phyloP scores from a whole-genome alignment of 2,329 filamentous ascomycete species.

The Diaporthe sp. region DNA sequence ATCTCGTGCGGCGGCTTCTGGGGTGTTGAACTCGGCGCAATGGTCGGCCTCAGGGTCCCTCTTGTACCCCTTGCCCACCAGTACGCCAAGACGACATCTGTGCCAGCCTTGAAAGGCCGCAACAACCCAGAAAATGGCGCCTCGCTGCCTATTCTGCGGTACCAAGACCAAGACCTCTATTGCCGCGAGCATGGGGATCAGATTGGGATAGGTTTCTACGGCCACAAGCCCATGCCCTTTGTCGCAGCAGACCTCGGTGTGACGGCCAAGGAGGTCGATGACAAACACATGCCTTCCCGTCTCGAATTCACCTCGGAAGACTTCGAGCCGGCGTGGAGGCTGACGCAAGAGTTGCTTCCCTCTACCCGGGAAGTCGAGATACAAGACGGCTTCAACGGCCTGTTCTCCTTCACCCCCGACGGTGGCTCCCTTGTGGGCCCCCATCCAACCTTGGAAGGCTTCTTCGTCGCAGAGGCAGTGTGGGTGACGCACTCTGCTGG shows the following conservation, averaged over 20 bases:
- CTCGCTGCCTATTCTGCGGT: conserved; percentile 68
- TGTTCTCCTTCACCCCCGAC: conserved; percentile 77
- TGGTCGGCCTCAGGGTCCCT: conserved; percentile 70
- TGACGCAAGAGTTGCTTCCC: conserved; percentile 68
- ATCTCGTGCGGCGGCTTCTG: conserved; percentile 76
- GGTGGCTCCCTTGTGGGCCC: conserved; percentile 72
- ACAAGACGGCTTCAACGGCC: conserved; percentile 73
- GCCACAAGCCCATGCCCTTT: conserved; percentile 73
- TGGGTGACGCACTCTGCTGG: conserved; percentile 78
- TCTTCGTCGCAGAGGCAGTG: conserved; percentile 75
- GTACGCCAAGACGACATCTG: conserved; percentile 71
- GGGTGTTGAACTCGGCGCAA: conserved; percentile 74
- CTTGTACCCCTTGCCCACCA: conserved; percentile 74
- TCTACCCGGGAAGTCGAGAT: conserved; percentile 64
- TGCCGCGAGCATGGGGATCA: conserved; percentile 75
- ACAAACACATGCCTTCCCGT: conserved; percentile 74
- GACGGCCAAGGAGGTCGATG: conserved; percentile 66
- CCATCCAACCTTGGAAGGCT: conserved; percentile 70
- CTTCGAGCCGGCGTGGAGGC: conserved; percentile 72
- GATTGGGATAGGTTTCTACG: conserved; percentile 75
- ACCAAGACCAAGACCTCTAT: conserved; percentile 75
- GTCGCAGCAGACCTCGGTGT: conserved; percentile 66
- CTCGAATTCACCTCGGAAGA: conserved; percentile 71
- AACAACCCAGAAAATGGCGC: conserved; percentile 58
- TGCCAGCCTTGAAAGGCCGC: conserved; percentile 53